These are phyloP conservation scores for Calycina marina DNA, from an alignment of 2,329 filamentous ascomycete species.

Conservation along the genomic window DNA sequence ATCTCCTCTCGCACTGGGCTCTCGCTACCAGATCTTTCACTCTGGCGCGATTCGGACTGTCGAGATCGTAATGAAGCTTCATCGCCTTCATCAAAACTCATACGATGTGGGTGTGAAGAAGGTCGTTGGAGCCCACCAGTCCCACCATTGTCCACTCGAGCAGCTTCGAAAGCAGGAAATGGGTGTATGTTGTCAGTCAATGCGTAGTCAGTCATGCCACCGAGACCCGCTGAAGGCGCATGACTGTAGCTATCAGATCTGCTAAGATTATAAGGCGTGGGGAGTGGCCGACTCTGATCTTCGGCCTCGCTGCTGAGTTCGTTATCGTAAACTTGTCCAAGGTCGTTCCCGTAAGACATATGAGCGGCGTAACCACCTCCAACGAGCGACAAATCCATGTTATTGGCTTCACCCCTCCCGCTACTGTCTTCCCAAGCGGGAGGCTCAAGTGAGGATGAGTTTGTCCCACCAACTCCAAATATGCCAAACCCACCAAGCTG, in stretches of 20 bases:
- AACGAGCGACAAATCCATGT: slow-evolving; percentile 59
- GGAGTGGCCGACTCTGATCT: slow-evolving; percentile 33
- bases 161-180: slow-evolving; percentile 33
- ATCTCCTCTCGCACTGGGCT: slow-evolving; percentile 59
- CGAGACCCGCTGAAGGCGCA: slow-evolving; percentile 16
- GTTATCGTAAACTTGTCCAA: slow-evolving; percentile 17
- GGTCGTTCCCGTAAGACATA: slow-evolving; percentile 42
- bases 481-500: slow-evolving; percentile 41
- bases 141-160: slow-evolving; percentile 65
- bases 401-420: slow-evolving; percentile 59
- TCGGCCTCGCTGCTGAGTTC: slow-evolving; percentile 25
- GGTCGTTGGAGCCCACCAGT: slow-evolving; percentile 82
- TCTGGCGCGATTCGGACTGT: slow-evolving; percentile 32
- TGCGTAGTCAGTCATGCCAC: slow-evolving; percentile 23
- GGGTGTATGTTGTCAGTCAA: slow-evolving; percentile 37
- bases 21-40: slow-evolving; percentile 36
- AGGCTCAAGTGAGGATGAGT: slow-evolving; percentile 34
- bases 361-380: slow-evolving; percentile 55
- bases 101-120: slow-evolving; percentile 51
- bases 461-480: slow-evolving; percentile 32
- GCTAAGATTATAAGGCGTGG: slow-evolving; percentile 27
- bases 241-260: slow-evolving; percentile 18
- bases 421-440: slow-evolving; percentile 33
- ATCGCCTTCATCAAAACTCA: slow-evolving; percentile 89
- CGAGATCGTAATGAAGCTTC: slow-evolving; percentile 49